These are phyloP conservation scores for Yamadazyma songkhlaensis DNA, from an alignment of 1,139 yeast species.

Conservation along the genomic window DNA sequence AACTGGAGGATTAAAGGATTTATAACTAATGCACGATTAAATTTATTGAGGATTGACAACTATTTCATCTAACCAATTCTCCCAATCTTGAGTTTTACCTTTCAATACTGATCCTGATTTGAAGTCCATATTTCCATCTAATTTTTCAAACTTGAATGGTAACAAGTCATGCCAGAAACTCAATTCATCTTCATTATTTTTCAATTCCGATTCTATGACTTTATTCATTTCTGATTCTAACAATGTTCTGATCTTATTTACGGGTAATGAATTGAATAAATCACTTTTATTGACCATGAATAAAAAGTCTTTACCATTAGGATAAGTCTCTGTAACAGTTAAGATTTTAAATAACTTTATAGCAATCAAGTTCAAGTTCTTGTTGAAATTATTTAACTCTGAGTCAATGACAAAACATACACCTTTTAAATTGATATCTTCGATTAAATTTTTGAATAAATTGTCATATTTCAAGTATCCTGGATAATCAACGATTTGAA, in stretches of 20 bases:
- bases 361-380: slow-evolving; percentile 33
- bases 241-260: slow-evolving; percentile 52
- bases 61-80: slow-evolving; percentile 74
- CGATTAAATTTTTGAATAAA: slow-evolving; percentile 39
- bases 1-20: slow-evolving; percentile 6
- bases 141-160: slow-evolving; percentile 56
- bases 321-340: slow-evolving; percentile 54
- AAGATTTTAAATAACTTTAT: slow-evolving; percentile 55
- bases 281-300: slow-evolving; percentile 84
- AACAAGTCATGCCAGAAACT: slow-evolving; percentile 40
- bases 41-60: slow-evolving; percentile 46
- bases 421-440: slow-evolving; percentile 53
- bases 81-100: slow-evolving; percentile 57
- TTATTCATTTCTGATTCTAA: slow-evolving; percentile 65
- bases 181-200: slow-evolving; percentile 29
- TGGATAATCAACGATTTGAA: slow-evolving; percentile 73
- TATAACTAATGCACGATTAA: neutral
- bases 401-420: slow-evolving; percentile 67
- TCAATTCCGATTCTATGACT: slow-evolving; percentile 46
- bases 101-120: slow-evolving; percentile 67
- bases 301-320: slow-evolving; percentile 66
- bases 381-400: slow-evolving; percentile 20
- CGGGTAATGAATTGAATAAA: slow-evolving; percentile 76
- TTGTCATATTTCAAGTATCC: slow-evolving; percentile 76
- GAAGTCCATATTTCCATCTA: slow-evolving; percentile 75